Conservation (phyloP, 2,329 filamentous ascomycete species). For the Trichophyton verrucosum region DNA sequence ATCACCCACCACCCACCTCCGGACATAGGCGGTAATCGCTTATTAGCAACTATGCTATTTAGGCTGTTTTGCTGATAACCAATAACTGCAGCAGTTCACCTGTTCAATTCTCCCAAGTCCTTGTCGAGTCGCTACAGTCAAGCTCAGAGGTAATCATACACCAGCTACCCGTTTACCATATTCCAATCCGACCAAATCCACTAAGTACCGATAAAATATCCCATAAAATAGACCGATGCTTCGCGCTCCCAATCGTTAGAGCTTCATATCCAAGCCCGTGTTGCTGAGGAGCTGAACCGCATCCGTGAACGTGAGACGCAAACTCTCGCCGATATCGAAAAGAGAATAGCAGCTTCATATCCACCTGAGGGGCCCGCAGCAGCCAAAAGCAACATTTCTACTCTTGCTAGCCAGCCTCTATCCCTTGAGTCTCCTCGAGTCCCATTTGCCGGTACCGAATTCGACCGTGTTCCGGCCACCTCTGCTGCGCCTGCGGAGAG, state of each 20-base stretch:
- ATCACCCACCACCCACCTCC: not conserved
- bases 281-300: constrained; percentile 70
- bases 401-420: constrained; percentile 14
- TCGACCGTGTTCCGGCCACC: not conserved
- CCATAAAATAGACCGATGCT: constrained; percentile 60
- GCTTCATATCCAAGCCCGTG: constrained; percentile 76
- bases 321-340: constrained; percentile 56
- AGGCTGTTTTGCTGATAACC: constrained; percentile 12
- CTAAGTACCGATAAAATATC: not conserved
- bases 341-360: constrained; percentile 40
- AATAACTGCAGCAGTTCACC: constrained; percentile 43
- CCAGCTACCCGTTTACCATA: not conserved
- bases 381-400: constrained; percentile 13
- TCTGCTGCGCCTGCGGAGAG: constrained; percentile 7
- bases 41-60: not conserved
- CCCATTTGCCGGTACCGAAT: constrained; percentile 27
- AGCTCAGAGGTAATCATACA: constrained; percentile 58
- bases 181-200: constrained; percentile 5
- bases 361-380: constrained; percentile 26
- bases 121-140: constrained; percentile 70
- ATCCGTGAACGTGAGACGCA: constrained; percentile 59
- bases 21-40: not conserved
- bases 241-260: constrained; percentile 74
- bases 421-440: constrained; percentile 32
- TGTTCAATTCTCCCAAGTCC: constrained; percentile 62